Percentiles rank a stretch among this genome's conserved stretches.
Evolutionary conservation across 768 basidiomycete genomes (phyloP).

Genomic region (Leccinum imitatum): DNA sequence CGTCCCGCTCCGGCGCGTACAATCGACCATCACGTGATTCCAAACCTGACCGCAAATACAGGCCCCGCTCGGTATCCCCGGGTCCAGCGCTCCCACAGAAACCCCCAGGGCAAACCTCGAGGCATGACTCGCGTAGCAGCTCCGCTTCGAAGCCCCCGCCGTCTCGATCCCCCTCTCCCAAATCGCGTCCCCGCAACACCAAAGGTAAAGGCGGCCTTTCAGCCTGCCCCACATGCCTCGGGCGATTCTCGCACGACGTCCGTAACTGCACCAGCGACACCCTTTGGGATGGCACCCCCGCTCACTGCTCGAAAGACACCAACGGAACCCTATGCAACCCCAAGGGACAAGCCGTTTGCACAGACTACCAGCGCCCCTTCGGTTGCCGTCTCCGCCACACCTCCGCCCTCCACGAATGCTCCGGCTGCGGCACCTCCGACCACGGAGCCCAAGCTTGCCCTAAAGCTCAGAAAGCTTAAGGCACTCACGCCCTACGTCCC

Average conservation of each 20-base stretch:
- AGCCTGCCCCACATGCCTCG: neutral
- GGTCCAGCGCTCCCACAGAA: neutral
- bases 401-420: too few species aligned
- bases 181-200: neutral
- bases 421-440: too few species aligned
- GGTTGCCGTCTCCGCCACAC: neutral
- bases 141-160: neutral
- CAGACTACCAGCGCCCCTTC: neutral
- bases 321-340: neutral
- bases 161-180: neutral
- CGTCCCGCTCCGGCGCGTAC: neutral
- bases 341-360: neutral
- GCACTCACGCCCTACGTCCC: too few species aligned
- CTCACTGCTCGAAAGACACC: neutral
- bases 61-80: neutral
- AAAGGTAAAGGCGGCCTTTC: neutral
- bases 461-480: too few species aligned
- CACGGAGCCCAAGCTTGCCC: too few species aligned
- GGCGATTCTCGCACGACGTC: neutral
- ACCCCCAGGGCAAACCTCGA: fast-evolving
- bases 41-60: neutral
- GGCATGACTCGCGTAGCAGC: neutral
- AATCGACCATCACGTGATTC: neutral
- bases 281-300: neutral
- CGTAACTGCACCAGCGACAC: neutral